Evolutionary conservation across 2,329 filamentous ascomycete species (phyloP).

Genomic region (Colletotrichum sp.): DNA sequence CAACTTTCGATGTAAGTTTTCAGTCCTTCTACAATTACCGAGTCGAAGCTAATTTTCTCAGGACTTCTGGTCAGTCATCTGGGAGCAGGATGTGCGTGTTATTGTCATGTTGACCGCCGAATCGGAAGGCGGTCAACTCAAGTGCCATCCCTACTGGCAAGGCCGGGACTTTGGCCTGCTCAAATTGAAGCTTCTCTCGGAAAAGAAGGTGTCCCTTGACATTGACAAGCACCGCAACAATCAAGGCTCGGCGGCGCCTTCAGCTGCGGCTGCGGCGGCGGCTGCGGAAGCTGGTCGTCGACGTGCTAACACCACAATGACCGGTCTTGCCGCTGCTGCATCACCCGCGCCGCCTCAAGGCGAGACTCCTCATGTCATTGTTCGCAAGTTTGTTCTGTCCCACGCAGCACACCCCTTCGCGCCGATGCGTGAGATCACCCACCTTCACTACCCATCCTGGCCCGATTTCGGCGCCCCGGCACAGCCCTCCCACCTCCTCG

Average conservation of each 20-base stretch:
- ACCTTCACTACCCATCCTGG: constrained; percentile 95
- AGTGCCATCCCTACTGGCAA: constrained; percentile 95
- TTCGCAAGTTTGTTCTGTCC: constrained; percentile 86
- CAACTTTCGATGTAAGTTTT: constrained; percentile 81
- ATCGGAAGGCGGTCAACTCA: constrained; percentile 89
- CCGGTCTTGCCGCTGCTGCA: constrained; percentile 30
- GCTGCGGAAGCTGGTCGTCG: constrained; percentile 22
- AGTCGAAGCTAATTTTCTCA: constrained; percentile 35
- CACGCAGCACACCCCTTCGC: constrained; percentile 81
- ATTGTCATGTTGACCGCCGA: constrained; percentile 98
- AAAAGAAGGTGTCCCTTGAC: constrained; percentile 82
- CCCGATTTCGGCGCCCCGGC: constrained; percentile 95
- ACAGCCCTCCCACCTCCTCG: constrained; percentile 84
- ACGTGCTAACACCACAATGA: constrained; percentile 36
- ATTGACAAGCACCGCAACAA: constrained; percentile 56
- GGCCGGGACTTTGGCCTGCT: constrained; percentile 79
- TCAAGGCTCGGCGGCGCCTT: constrained; percentile 22
- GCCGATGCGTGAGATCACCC: constrained; percentile 89
- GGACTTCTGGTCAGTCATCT: constrained; percentile 98
- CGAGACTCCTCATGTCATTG: constrained; percentile 77
- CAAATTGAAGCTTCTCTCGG: constrained; percentile 76
- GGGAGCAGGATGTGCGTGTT: constrained; percentile 94
- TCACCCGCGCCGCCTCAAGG: constrained; percentile 31
- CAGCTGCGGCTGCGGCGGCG: neutral
- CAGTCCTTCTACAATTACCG: neutral